These are phyloP conservation scores for Scheffersomyces stambukii DNA, from an alignment of 1,139 yeast species.

Conservation along the genomic window DNA sequence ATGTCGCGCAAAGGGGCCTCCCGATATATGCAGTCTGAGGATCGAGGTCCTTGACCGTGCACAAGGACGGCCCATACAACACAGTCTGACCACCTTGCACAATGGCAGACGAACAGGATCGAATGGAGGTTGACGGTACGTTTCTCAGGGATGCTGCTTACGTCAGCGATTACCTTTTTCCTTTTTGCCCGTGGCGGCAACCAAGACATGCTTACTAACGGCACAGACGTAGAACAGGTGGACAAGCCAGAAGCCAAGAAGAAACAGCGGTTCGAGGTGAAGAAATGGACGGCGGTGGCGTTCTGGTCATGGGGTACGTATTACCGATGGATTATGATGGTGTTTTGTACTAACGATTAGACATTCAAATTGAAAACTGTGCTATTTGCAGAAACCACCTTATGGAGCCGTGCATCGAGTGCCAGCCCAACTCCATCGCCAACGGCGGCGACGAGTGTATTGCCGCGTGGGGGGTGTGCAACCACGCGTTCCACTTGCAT, in stretches of 20 bases:
- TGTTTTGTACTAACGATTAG: conserved; percentile 26
- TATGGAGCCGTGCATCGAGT: conserved; percentile 98
- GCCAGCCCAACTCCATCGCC: conserved; percentile 78
- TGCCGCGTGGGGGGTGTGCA: conserved; percentile 97
- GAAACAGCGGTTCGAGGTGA: conserved; percentile 44
- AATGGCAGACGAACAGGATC: conserved; percentile 10
- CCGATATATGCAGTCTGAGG: conserved; percentile 38
- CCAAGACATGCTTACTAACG: conserved; percentile 2
- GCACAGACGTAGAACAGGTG: conserved; percentile 6
- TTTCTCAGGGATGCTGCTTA: neutral
- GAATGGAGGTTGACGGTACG: conserved; percentile 13
- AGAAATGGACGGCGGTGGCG: conserved; percentile 95
- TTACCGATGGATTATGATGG: neutral
- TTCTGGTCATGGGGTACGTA: conserved; percentile 96
- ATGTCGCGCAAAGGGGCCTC: conserved; percentile 9
- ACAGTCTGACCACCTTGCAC: neutral
- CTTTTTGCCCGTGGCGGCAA: neutral
- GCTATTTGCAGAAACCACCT: conserved; percentile 97
- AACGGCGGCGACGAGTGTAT: conserved; percentile 77
- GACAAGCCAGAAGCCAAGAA: conserved; percentile 3
- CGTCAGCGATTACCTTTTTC: conserved; percentile 10
- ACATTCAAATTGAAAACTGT: conserved; percentile 91
- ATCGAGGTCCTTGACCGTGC: neutral
- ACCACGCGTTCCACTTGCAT: conserved; percentile 92
- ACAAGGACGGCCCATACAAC: neutral